Conservation (phyloP, 2,329 filamentous ascomycete genomes). For the Trichoderma cornu-damae region DNA sequence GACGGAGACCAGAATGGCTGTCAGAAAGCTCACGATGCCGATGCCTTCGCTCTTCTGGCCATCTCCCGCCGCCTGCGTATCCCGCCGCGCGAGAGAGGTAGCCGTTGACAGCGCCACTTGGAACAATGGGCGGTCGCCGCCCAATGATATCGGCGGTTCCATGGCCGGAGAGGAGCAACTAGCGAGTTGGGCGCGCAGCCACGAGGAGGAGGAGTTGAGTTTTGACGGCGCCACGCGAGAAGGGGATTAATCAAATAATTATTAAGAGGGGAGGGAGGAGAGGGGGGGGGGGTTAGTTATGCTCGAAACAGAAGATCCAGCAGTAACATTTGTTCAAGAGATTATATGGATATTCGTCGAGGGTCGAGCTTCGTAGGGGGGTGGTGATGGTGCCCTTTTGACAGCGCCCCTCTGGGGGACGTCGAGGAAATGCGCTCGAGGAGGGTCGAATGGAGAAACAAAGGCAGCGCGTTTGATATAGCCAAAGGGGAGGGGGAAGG, state of each 20-base stretch:
- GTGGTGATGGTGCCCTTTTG: no score
- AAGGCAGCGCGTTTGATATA: neutral
- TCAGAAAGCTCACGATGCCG: conserved; percentile 49
- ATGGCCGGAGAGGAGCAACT: neutral
- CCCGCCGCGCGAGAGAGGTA: conserved; percentile 11
- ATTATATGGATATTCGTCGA: neutral
- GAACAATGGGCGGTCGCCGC: neutral
- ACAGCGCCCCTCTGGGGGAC: conserved; percentile 3
- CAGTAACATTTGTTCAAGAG: neutral
- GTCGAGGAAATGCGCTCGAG: neutral
- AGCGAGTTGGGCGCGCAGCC: neutral
- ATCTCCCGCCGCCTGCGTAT: neutral
- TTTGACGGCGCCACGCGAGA: neutral
- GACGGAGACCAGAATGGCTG: conserved; percentile 58
- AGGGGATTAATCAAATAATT: neutral
- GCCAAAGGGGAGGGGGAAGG: neutral
- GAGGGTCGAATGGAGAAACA: neutral
- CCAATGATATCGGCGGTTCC: conserved; percentile 7
- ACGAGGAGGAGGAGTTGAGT: neutral
- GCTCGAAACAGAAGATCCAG: neutral
- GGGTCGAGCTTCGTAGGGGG: neutral
- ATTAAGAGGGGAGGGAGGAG: no score
- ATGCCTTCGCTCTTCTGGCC: conserved; percentile 32
- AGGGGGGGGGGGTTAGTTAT: neutral
- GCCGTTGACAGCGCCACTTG: neutral